These are phyloP conservation scores for Dalbergia oliveri DNA, from an alignment of 306 rosid genomes.

Conservation along the genomic window DNA sequence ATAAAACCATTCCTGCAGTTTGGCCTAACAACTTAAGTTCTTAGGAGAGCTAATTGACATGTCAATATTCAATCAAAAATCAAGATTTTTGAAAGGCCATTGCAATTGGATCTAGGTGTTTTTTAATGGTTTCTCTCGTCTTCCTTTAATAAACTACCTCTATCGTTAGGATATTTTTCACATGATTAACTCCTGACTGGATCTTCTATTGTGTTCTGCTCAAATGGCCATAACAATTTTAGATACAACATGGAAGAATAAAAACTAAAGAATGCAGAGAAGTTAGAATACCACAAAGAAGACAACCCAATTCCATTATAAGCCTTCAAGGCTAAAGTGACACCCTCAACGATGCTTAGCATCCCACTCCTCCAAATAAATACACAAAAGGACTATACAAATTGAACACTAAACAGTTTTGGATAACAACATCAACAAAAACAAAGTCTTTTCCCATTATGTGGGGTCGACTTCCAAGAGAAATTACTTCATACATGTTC, in stretches of 20 bases:
- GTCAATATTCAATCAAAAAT: background rate
- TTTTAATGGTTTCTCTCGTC: background rate
- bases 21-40: too few species aligned
- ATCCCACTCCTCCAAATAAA: background rate
- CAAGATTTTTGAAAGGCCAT: background rate
- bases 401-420: background rate
- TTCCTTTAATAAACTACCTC: background rate
- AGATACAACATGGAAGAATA: background rate
- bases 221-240: slow-evolving; percentile 5
- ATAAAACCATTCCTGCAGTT: too few species aligned
- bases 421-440: too few species aligned
- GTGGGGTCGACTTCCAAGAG: background rate
- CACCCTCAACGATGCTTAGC: slow-evolving; percentile 19
- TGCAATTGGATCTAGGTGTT: background rate
- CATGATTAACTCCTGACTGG: background rate
- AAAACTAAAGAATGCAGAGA: background rate
- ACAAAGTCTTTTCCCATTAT: background rate
- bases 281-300: background rate
- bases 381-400: background rate
- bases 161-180: background rate
- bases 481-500: too few species aligned
- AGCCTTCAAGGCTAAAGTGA: background rate
- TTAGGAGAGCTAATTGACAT: too few species aligned
- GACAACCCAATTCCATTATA: background rate
- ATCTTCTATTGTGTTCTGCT: background rate